Percentiles rank a stretch among this genome's conserved stretches.
Evolutionary conservation across 139 green algal genomes (phyloP).

Genomic region (Coelastrella sp.): DNA sequence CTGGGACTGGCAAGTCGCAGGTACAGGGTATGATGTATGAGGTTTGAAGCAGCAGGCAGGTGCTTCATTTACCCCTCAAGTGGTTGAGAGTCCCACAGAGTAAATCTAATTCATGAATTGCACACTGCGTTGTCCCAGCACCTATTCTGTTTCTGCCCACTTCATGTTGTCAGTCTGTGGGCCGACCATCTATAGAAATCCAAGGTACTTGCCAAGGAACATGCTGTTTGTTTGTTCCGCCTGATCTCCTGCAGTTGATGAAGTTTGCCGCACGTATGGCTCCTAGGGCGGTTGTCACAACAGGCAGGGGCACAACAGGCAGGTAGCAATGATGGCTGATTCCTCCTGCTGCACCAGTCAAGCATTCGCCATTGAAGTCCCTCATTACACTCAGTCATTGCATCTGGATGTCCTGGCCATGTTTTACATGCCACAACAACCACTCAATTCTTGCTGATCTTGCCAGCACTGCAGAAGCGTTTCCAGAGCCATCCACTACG

Average conservation of each 20-base stretch:
- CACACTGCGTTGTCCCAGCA: neutral
- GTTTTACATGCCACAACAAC: neutral
- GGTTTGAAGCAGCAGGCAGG: neutral
- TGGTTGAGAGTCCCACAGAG: no score
- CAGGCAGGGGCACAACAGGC: constrained; percentile 73
- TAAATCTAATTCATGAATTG: neutral
- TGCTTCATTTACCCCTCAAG: no score
- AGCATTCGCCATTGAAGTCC: neutral
- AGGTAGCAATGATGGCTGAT: constrained; percentile 1
- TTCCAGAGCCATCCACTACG: neutral
- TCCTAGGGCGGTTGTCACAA: constrained; percentile 80
- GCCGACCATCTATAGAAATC: no score
- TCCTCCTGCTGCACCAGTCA: neutral
- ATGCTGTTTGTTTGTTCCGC: no score
- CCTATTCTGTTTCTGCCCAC: no score
- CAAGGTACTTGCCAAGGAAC: no score
- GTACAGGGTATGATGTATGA: neutral
- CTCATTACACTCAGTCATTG: neutral
- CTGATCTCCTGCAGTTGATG: constrained; percentile 76
- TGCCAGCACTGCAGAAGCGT: neutral
- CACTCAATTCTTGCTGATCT: neutral
- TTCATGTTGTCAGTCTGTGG: no score
- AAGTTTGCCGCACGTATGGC: constrained; percentile 78
- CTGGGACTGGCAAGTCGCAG: constrained; percentile 73
- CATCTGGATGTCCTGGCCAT: no score